Conservation (phyloP, 2,329 filamentous ascomycete species). For the Arthrobotrys sinensis region DNA sequence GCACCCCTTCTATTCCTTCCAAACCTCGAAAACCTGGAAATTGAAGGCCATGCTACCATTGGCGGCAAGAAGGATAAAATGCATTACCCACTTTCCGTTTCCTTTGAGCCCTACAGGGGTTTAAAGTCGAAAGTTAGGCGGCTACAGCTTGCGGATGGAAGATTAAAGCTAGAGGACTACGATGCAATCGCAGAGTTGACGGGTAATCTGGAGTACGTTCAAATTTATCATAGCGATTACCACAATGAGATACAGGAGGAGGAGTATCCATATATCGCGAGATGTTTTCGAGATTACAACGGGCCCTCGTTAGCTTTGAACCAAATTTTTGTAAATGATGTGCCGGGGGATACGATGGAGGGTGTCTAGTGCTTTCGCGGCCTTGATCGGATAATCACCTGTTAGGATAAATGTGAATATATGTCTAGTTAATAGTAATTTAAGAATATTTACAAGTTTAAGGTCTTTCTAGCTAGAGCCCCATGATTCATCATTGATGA, state of each 20-base stretch:
- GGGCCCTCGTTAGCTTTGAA: neutral
- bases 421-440: too few species aligned
- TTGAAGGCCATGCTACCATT: conserved; percentile 14
- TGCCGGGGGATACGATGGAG: neutral
- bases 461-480: too few species aligned
- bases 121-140: conserved; percentile 4
- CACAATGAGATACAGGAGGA: neutral
- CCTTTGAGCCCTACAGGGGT: conserved; percentile 1
- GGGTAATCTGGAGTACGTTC: neutral
- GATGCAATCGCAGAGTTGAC: conserved; percentile 11
- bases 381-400: too few species aligned
- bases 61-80: neutral
- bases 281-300: neutral
- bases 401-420: too few species aligned
- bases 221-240: conserved; percentile 5
- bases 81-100: neutral
- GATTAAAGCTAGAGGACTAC: conserved; percentile 23
- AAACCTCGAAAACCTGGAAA: neutral
- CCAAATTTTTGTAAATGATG: neutral
- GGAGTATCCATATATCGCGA: conserved; percentile 4
- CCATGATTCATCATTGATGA: too few species aligned
- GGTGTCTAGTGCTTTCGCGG: neutral
- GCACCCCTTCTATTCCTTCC: conserved; percentile 15
- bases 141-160: conserved; percentile 1
- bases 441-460: too few species aligned